Percentiles rank a stretch among this genome's conserved stretches.
Evolutionary conservation across 352 stramenopile species (phyloP).

Genomic region (Hyphochytrium catenoides): DNA sequence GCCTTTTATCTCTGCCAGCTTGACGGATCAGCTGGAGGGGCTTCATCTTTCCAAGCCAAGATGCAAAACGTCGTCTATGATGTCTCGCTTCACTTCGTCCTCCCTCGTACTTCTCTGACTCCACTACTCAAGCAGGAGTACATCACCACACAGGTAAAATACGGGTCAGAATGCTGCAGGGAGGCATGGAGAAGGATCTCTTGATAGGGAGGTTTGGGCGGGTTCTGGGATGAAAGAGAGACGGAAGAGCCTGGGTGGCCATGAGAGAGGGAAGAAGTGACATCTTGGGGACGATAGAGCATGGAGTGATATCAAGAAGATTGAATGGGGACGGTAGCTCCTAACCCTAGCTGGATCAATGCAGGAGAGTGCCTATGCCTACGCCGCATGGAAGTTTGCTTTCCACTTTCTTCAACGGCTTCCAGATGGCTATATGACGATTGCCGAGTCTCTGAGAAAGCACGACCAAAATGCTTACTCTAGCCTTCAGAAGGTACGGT

Average conservation of each 20-base stretch:
- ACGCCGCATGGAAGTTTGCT: constrained; percentile 57
- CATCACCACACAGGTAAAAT: no score
- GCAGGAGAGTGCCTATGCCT: constrained; percentile 54
- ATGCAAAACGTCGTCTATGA: constrained; percentile 32
- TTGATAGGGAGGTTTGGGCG: no score
- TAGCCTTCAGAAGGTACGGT: constrained; percentile 39
- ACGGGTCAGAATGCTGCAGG: no score
- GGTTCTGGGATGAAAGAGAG: no score
- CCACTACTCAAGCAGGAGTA: constrained; percentile 46
- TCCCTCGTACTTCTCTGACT: constrained; percentile 48
- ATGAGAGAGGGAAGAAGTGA: no score
- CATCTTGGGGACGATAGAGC: no score
- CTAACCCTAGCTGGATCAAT: no score
- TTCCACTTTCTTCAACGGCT: constrained; percentile 65
- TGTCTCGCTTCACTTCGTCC: constrained; percentile 49
- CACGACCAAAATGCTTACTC: constrained; percentile 39
- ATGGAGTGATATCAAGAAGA: no score
- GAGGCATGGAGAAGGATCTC: no score
- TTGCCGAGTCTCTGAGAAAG: constrained; percentile 44
- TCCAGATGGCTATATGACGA: constrained; percentile 41
- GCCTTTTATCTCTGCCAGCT: constrained; percentile 53
- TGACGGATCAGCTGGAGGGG: constrained; percentile 18
- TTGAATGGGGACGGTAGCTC: no score
- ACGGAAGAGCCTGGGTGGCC: no score
- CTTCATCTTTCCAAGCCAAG: constrained; percentile 31